Conservation (phyloP, 352 stramenopile species). For the Pythium oligandrum region DNA sequence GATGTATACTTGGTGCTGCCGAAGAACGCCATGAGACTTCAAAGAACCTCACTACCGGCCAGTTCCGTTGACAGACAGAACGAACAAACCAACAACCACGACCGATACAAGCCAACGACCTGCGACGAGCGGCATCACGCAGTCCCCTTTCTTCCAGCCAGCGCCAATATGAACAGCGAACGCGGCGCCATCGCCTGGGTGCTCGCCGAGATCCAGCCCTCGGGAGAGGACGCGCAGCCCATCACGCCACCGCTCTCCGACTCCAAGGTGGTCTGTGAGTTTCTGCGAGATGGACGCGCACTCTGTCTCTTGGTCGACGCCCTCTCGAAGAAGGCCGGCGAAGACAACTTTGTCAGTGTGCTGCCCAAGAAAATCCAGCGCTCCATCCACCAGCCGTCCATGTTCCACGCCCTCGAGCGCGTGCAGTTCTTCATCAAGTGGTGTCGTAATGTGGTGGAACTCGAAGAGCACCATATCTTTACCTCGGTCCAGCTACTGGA, state of each 20-base stretch:
- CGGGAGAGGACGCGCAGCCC: slow-evolving; percentile 19
- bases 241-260: slow-evolving; percentile 24
- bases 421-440: slow-evolving; percentile 87
- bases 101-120: too few relatives aligned
- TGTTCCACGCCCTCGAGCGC: slow-evolving; percentile 78
- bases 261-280: slow-evolving; percentile 47
- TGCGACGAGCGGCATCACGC: too few relatives aligned
- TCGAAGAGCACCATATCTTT: slow-evolving; percentile 75
- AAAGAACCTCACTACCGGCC: slow-evolving; percentile 4
- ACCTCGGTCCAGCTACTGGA: slow-evolving; percentile 77
- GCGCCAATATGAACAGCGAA: too few relatives aligned
- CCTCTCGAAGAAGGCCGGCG: slow-evolving; percentile 18
- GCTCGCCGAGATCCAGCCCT: too few relatives aligned
- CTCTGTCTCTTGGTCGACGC: slow-evolving; percentile 62
- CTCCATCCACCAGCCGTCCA: slow-evolving; percentile 59
- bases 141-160: too few relatives aligned
- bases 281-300: slow-evolving; percentile 71
- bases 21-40: neutral
- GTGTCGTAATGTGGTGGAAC: slow-evolving; percentile 42
- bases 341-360: slow-evolving; percentile 9
- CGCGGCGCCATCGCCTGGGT: too few relatives aligned
- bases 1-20: neutral
- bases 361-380: slow-evolving; percentile 72
- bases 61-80: too few relatives aligned
- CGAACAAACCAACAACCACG: too few relatives aligned